Conservation (phyloP, 1,139 yeast genomes). For the Saccharomyces hybrid region DNA sequence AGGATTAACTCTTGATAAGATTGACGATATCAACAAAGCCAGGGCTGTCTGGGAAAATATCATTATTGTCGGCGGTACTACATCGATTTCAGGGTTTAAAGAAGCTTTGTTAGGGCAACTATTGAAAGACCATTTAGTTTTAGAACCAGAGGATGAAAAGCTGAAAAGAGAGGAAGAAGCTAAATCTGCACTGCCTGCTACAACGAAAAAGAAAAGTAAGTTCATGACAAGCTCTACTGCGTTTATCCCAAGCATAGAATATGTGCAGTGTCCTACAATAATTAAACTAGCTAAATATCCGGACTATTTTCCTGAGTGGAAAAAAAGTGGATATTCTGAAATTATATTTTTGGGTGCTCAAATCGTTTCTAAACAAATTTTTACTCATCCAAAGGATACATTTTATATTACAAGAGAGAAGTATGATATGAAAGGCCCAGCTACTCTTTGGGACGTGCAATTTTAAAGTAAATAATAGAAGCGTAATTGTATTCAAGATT, state of each 20-base stretch:
- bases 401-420: constrained; percentile 61
- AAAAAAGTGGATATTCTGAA: constrained; percentile 72
- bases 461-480: constrained; percentile 14
- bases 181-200: constrained; percentile 14
- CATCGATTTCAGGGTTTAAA: constrained; percentile 65
- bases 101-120: constrained; percentile 59
- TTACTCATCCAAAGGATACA: constrained; percentile 57
- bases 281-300: constrained; percentile 67
- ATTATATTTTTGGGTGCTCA: constrained; percentile 78
- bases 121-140: constrained; percentile 47
- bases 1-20: constrained; percentile 43
- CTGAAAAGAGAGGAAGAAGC: constrained; percentile 31
- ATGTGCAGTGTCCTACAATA: constrained; percentile 65
- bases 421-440: constrained; percentile 76
- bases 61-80: constrained; percentile 69
- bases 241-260: constrained; percentile 27
- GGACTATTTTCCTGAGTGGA: constrained; percentile 95
- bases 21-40: constrained; percentile 63
- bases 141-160: constrained; percentile 33
- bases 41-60: constrained; percentile 86
- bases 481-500: constrained; percentile 5
- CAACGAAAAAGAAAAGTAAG: constrained; percentile 24
- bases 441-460: constrained; percentile 45
- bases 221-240: constrained; percentile 19
- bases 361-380: constrained; percentile 79